phyloP scores from a whole-genome alignment of 148 eudicot species.

The Diospyros lotus region DNA sequence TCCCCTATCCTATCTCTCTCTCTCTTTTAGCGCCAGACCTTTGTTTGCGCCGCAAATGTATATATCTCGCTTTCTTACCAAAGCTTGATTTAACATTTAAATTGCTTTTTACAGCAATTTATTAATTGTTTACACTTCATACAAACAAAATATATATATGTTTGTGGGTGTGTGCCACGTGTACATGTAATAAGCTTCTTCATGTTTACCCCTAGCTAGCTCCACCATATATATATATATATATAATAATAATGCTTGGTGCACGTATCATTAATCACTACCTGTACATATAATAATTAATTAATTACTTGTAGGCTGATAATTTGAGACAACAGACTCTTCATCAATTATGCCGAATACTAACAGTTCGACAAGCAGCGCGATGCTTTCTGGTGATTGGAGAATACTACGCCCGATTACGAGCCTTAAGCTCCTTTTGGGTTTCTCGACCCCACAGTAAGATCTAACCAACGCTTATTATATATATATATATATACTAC shows the following conservation, averaged over 20 bases:
- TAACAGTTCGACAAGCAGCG: constrained; percentile 89
- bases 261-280: too few relatives aligned
- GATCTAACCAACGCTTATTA: constrained; percentile 7
- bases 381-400: constrained; percentile 84
- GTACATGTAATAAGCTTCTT: too few relatives aligned
- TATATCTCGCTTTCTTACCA: background rate
- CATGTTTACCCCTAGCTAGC: too few relatives aligned
- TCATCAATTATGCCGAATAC: constrained; percentile 68
- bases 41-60: constrained; percentile 13
- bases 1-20: too few relatives aligned
- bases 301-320: constrained; percentile 62
- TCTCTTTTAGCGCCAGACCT: background rate
- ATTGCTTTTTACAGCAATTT: background rate
- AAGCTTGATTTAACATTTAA: constrained; percentile 3
- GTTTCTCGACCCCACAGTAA: constrained; percentile 90
- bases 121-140: too few relatives aligned
- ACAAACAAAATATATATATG: too few relatives aligned
- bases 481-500: too few relatives aligned
- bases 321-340: constrained; percentile 88
- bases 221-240: too few relatives aligned
- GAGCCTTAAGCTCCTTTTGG: constrained; percentile 98
- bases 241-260: too few relatives aligned
- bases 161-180: too few relatives aligned
- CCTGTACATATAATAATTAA: background rate
- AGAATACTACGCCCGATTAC: constrained; percentile 79